phyloP scores from a whole-genome alignment of 805 yeast species.

The Ogataea angusta region DNA sequence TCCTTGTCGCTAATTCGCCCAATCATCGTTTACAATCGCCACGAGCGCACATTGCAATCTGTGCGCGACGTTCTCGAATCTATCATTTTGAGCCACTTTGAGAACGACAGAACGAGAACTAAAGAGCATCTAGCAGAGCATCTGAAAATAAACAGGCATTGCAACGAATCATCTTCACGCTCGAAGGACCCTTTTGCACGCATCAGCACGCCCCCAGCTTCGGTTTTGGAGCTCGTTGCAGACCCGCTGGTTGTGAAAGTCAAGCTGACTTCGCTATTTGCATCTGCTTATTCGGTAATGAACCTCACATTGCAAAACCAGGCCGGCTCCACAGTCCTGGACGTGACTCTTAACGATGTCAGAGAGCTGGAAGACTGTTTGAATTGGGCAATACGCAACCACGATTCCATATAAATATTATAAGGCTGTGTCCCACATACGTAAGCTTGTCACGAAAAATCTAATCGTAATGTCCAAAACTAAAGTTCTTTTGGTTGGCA shows the following conservation, averaged over 20 bases:
- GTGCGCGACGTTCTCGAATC: constrained; percentile 28
- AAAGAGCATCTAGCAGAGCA: constrained; percentile 12
- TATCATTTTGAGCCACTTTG: constrained; percentile 11
- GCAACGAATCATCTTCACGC: constrained; percentile 21
- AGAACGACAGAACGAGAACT: constrained; percentile 21
- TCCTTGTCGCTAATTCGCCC: constrained; percentile 48
- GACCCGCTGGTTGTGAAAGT: constrained; percentile 14
- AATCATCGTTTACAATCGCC: constrained; percentile 55
- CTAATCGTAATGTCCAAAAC: constrained; percentile 7
- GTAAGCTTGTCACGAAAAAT: background rate
- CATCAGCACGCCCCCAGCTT: constrained; percentile 22
- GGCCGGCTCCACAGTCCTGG: constrained; percentile 34
- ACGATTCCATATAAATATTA: background rate
- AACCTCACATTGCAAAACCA: constrained; percentile 9
- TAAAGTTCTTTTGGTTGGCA: constrained; percentile 64
- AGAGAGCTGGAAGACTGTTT: constrained; percentile 54
- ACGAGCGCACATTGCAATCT: constrained; percentile 42
- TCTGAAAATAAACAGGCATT: constrained; percentile 15
- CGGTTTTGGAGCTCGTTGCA: constrained; percentile 16
- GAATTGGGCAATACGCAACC: constrained; percentile 45
- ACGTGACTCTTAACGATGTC: constrained; percentile 47
- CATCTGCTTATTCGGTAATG: constrained; percentile 19
- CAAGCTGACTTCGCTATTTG: constrained; percentile 12
- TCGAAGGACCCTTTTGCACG: constrained; percentile 23
- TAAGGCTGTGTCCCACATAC: constrained; percentile 1